Evolutionary conservation across 2,329 filamentous ascomycete species (phyloP).

Genomic region (Curvularia sp.): DNA sequence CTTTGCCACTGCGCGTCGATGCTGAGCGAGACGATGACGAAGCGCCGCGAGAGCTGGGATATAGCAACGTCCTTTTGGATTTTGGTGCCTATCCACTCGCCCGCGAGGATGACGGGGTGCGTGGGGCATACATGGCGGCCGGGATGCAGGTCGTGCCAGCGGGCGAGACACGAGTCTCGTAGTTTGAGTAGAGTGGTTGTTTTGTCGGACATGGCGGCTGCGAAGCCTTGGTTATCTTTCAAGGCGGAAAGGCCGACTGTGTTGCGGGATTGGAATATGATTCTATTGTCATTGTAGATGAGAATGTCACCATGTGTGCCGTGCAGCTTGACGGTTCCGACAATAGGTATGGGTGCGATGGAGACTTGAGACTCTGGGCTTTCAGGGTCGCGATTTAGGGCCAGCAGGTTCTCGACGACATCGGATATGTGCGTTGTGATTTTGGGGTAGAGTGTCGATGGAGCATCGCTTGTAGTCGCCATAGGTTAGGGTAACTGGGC

Average conservation of each 20-base stretch:
- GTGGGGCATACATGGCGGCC: not conserved
- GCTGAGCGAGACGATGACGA: not conserved
- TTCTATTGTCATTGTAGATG: slow-evolving; percentile 11
- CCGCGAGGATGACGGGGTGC: not conserved
- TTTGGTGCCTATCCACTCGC: not conserved
- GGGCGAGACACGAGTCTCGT: not conserved
- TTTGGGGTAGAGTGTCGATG: slow-evolving; percentile 39
- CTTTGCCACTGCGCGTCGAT: not conserved
- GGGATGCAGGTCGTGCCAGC: not conserved
- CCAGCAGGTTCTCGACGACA: slow-evolving; percentile 25
- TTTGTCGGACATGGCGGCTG: not conserved
- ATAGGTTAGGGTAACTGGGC: not conserved
- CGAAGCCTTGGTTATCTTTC: slow-evolving; percentile 38
- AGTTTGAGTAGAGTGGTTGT: not conserved
- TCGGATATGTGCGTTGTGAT: slow-evolving; percentile 36
- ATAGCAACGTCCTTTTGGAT: not conserved
- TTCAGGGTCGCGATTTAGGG: slow-evolving; percentile 16
- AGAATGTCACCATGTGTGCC: slow-evolving; percentile 46
- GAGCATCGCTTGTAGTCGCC: not conserved
- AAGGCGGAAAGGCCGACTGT: slow-evolving; percentile 21
- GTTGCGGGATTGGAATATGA: slow-evolving; percentile 26
- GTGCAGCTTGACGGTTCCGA: slow-evolving; percentile 45
- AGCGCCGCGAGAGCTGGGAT: not conserved
- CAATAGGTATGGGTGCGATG: slow-evolving; percentile 28
- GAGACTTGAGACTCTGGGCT: not conserved